Evolutionary conservation across 208 protist genomes (phyloP).

Genomic region (Leishmania arabica): DNA sequence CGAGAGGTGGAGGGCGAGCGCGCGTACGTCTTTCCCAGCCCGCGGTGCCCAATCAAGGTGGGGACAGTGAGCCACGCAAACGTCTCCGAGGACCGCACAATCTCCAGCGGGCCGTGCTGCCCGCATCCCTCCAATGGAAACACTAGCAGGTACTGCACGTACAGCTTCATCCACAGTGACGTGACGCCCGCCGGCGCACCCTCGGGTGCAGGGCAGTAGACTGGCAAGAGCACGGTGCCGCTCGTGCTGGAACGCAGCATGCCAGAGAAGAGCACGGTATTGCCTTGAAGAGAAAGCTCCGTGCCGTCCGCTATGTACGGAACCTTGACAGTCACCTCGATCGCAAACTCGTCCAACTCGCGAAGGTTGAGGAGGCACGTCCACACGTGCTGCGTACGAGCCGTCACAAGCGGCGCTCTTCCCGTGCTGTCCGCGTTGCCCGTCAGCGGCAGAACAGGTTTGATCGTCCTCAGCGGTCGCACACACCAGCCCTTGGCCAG

Average conservation of each 20-base stretch:
- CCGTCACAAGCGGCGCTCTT: conserved; percentile 27
- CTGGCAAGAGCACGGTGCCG: conserved; percentile 37
- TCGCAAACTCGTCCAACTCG: conserved; percentile 37
- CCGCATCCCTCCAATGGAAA: conserved; percentile 43
- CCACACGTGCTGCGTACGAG: conserved; percentile 44
- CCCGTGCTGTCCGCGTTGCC: conserved; percentile 19
- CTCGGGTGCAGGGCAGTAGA: conserved; percentile 25
- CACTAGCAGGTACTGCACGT: conserved; percentile 70
- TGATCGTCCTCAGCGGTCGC: conserved; percentile 34
- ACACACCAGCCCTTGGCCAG: conserved; percentile 58
- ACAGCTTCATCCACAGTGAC: conserved; percentile 51
- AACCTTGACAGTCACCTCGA: conserved; percentile 46
- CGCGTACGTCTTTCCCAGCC: conserved; percentile 82
- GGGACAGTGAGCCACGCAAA: conserved; percentile 50
- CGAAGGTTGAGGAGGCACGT: conserved; percentile 39
- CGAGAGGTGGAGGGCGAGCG: conserved; percentile 23
- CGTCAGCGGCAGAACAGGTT: conserved; percentile 36
- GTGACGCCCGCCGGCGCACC: conserved; percentile 17
- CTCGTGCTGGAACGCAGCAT: conserved; percentile 50
- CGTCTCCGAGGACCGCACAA: conserved; percentile 65
- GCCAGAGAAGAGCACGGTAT: conserved; percentile 35
- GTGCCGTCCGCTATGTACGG: conserved; percentile 23
- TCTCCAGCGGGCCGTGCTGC: conserved; percentile 39
- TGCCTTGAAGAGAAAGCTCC: conserved; percentile 26
- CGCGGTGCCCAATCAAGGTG: conserved; percentile 78